Conservation (phyloP, 2,329 filamentous ascomycete genomes). For the Aotearoamyces nothofagi region DNA sequence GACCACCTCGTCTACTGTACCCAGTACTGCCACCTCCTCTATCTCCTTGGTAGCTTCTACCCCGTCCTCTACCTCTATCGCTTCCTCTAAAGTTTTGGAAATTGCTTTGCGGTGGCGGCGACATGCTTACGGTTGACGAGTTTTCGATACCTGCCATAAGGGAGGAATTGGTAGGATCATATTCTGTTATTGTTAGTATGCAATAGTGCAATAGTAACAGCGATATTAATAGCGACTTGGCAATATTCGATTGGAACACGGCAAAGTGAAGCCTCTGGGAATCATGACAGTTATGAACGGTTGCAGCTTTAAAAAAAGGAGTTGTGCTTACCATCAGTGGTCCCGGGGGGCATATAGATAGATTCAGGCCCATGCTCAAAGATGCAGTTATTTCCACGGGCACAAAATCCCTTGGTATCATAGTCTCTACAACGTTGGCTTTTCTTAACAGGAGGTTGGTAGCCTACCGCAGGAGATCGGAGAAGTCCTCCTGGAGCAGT, state of each 20-base stretch:
- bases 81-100: slow-evolving; percentile 16
- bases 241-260: too few species aligned
- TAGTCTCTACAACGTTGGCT: slow-evolving; percentile 47
- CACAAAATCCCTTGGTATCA: slow-evolving; percentile 58
- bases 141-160: slow-evolving; percentile 19
- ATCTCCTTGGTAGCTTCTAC: slow-evolving; percentile 18
- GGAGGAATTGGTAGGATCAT: slow-evolving; percentile 40
- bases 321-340: slow-evolving; percentile 22
- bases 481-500: slow-evolving; percentile 7
- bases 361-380: slow-evolving; percentile 52
- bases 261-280: too few species aligned
- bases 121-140: slow-evolving; percentile 4
- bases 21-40: slow-evolving; percentile 8
- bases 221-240: too few species aligned
- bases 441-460: slow-evolving; percentile 7
- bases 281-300: too few species aligned
- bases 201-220: slow-evolving; percentile 6
- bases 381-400: slow-evolving; percentile 47
- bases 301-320: too few species aligned
- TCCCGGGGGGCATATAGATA: slow-evolving; percentile 20
- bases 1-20: slow-evolving; percentile 12
- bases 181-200: slow-evolving; percentile 26
- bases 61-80: slow-evolving; percentile 13
- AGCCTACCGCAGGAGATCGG: not conserved
- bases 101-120: slow-evolving; percentile 8